Conservation (phyloP, 768 basidiomycete genomes). For the Brasilioporus rufonigricans region DNA sequence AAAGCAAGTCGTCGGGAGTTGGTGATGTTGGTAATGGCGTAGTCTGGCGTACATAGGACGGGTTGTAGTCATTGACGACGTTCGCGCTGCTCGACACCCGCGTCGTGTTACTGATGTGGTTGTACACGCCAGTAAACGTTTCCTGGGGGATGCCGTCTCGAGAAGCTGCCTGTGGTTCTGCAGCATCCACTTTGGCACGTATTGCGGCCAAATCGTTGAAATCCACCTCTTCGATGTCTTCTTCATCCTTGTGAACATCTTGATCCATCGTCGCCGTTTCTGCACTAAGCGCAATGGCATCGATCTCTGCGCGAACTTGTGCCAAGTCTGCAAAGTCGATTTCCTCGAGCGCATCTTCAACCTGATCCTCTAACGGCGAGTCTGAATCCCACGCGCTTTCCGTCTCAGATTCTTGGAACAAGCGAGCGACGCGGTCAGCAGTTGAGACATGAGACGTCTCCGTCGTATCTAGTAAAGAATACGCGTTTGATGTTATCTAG, state of each 20-base stretch:
- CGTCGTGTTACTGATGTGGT: conserved; percentile 3
- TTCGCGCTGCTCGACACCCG: not conserved
- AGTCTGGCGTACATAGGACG: not conserved
- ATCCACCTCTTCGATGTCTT: conserved; percentile 46
- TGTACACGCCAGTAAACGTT: conserved; percentile 38
- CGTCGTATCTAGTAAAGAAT: conserved; percentile 29
- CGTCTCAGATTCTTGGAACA: conserved; percentile 51
- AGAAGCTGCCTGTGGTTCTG: not conserved
- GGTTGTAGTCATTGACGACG: conserved; percentile 1
- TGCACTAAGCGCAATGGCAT: conserved; percentile 20
- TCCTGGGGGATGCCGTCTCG: conserved; percentile 32
- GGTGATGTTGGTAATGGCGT: not conserved
- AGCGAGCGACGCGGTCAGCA: conserved; percentile 59
- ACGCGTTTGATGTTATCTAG: conserved; percentile 3
- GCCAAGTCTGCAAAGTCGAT: conserved; percentile 67
- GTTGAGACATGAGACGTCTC: conserved; percentile 64
- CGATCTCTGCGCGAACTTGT: conserved; percentile 43
- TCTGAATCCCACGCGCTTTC: conserved; percentile 16
- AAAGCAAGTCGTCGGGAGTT: conserved; percentile 2
- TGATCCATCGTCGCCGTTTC: not conserved
- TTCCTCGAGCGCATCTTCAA: conserved; percentile 45
- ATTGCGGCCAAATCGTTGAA: conserved; percentile 42
- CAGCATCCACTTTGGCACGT: conserved; percentile 18
- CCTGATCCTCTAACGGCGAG: conserved; percentile 31
- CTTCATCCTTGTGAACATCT: conserved; percentile 27